These are phyloP conservation scores for Claviceps pusilla DNA, from an alignment of 2,329 filamentous ascomycete genomes.

Conservation along the genomic window DNA sequence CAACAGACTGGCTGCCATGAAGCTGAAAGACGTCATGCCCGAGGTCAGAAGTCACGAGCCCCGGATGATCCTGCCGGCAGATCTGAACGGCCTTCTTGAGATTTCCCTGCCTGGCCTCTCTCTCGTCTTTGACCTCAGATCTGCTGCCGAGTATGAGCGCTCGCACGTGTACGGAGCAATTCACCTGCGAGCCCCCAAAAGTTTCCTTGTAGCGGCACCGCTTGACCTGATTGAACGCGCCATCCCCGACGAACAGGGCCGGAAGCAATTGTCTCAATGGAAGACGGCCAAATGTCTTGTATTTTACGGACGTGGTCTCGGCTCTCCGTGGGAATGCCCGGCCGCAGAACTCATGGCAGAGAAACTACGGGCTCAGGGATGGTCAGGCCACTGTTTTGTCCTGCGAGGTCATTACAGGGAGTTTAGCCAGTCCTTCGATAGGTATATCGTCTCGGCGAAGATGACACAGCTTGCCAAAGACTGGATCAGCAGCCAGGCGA, in stretches of 20 bases:
- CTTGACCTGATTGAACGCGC: conserved; percentile 37
- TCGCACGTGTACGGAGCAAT: conserved; percentile 38
- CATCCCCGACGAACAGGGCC: conserved; percentile 33
- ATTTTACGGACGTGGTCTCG: conserved; percentile 36
- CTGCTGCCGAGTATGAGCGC: conserved; percentile 29
- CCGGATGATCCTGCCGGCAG: conserved; percentile 35
- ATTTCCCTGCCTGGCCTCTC: conserved; percentile 31
- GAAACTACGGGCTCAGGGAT: conserved; percentile 32
- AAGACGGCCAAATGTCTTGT: conserved; percentile 32
- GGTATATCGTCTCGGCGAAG: conserved; percentile 30
- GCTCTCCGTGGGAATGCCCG: conserved; percentile 36
- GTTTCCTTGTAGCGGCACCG: conserved; percentile 31
- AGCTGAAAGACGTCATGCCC: conserved; percentile 21
- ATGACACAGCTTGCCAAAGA: conserved; percentile 26
- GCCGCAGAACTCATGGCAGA: conserved; percentile 28
- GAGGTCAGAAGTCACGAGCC: conserved; percentile 17
- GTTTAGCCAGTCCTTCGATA: conserved; percentile 37
- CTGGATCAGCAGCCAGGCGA: conserved; percentile 19
- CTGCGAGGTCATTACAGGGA: conserved; percentile 42
- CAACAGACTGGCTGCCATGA: conserved; percentile 29
- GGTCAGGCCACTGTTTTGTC: conserved; percentile 37
- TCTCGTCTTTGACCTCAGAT: conserved; percentile 35
- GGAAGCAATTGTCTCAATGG: conserved; percentile 31
- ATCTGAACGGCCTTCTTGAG: conserved; percentile 35
- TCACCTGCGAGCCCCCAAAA: conserved; percentile 34